Evolutionary conservation across 768 basidiomycete genomes (phyloP).

Genomic region (Boletus rubescentipes): DNA sequence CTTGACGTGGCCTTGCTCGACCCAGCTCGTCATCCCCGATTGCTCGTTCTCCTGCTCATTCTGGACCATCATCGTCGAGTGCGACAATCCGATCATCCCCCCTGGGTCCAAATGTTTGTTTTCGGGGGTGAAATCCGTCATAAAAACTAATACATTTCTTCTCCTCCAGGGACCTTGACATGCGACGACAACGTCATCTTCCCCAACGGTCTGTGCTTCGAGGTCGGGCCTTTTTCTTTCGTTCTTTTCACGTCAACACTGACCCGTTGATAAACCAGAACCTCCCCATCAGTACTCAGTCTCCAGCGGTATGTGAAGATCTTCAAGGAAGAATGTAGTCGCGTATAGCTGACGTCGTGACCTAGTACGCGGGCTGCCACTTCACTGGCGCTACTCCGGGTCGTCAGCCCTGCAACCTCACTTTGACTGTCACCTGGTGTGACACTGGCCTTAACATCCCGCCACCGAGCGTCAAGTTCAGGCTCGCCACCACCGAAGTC

Average conservation of each 20-base stretch:
- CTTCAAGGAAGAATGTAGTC: not conserved
- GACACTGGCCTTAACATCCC: not conserved
- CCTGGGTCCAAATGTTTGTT: constrained; percentile 4
- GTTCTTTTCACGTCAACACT: not conserved
- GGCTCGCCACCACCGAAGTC: not conserved
- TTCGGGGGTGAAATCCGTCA: not conserved
- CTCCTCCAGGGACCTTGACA: constrained; percentile 1
- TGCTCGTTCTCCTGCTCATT: not conserved
- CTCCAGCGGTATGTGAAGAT: not conserved
- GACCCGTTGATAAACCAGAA: not conserved
- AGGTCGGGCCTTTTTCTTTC: not conserved
- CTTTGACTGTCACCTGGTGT: not conserved
- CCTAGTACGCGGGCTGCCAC: not conserved
- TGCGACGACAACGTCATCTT: constrained; percentile 8
- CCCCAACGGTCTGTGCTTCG: constrained; percentile 1
- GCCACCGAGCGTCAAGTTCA: not conserved
- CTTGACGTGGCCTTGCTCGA: not conserved
- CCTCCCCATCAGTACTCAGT: not conserved
- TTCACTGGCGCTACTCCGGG: not conserved
- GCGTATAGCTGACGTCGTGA: not conserved
- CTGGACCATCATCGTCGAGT: constrained; percentile 13
- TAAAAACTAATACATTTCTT: not conserved
- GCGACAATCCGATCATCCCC: constrained; percentile 2
- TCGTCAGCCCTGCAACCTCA: not conserved
- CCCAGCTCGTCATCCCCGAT: constrained; percentile 5